phyloP scores from a whole-genome alignment of 106 monocot species.

The Agapanthus africanus region DNA sequence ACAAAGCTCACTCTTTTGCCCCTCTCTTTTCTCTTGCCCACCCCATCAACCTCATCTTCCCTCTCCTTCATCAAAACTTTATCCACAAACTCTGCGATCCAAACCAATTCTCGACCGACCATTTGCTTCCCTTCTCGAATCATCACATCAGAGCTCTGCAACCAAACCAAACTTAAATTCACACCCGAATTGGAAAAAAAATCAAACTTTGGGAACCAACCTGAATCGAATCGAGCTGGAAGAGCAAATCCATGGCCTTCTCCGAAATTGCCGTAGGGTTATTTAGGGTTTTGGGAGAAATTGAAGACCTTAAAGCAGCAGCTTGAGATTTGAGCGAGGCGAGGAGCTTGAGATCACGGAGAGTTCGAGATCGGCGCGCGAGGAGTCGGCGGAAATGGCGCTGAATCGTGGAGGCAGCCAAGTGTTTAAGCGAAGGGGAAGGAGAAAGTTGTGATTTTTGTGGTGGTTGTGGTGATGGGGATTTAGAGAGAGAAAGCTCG shows the following conservation, averaged over 20 bases:
- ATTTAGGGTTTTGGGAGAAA: slow-evolving; percentile 4
- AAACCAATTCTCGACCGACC: no score
- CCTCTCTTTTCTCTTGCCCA: no score
- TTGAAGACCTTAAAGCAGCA: slow-evolving; percentile 33
- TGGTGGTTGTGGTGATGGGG: background rate
- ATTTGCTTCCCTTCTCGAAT: no score
- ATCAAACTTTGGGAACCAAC: no score
- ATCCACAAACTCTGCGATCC: no score
- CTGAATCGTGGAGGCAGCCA: slow-evolving; percentile 77
- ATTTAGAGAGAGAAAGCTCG: slow-evolving; percentile 20
- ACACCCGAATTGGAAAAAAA: no score
- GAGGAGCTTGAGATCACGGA: slow-evolving; percentile 62
- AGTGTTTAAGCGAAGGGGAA: slow-evolving; percentile 31
- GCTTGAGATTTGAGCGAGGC: slow-evolving; percentile 57
- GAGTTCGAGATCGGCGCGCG: slow-evolving; percentile 58
- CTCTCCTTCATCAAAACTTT: no score
- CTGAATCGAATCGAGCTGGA: slow-evolving; percentile 66
- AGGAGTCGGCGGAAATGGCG: slow-evolving; percentile 55
- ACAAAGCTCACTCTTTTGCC: no score
- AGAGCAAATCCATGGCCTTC: slow-evolving; percentile 49
- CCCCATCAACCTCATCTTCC: no score
- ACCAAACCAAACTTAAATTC: no score
- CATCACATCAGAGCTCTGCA: no score
- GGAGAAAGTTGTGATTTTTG: background rate
- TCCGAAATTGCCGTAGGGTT: slow-evolving; percentile 26